phyloP scores from a whole-genome alignment of 2,329 filamentous ascomycete species.

The Akanthomyces muscarius region DNA sequence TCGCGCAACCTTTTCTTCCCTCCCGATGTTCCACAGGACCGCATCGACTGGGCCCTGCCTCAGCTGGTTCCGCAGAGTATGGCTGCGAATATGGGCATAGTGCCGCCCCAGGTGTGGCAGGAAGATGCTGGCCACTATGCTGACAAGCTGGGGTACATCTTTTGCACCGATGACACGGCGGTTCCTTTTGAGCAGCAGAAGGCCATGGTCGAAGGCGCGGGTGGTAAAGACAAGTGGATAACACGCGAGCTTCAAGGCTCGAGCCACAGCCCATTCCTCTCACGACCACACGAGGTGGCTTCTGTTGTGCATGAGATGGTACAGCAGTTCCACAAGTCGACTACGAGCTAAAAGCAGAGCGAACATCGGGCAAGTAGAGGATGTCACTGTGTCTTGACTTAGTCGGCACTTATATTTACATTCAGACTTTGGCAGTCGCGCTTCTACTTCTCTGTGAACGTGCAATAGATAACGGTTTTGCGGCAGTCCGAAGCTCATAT shows the following conservation, averaged over 20 bases:
- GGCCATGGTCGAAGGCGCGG: background rate
- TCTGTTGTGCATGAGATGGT: background rate
- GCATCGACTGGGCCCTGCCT: background rate
- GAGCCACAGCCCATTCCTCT: constrained; percentile 12
- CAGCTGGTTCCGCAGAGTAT: constrained; percentile 4
- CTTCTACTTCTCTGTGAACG: background rate
- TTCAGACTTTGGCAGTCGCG: too few species aligned
- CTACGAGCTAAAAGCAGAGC: background rate
- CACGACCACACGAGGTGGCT: background rate
- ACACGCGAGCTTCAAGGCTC: constrained; percentile 1
- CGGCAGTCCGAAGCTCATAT: background rate
- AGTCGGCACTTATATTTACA: too few species aligned
- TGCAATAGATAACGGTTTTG: background rate
- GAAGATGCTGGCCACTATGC: background rate
- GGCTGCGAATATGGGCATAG: background rate
- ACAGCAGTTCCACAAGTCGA: background rate
- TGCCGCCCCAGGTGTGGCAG: constrained; percentile 11
- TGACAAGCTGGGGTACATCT: background rate
- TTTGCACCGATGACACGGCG: background rate
- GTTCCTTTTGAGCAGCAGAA: background rate
- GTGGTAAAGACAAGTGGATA: background rate
- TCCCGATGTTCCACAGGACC: background rate
- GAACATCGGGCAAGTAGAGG: background rate
- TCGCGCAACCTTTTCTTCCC: background rate
- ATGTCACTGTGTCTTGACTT: background rate